Percentiles rank a stretch among this genome's conserved stretches.
phyloP scores from a whole-genome alignment of 495 filamentous ascomycete species.

The Platismatia glauca region DNA sequence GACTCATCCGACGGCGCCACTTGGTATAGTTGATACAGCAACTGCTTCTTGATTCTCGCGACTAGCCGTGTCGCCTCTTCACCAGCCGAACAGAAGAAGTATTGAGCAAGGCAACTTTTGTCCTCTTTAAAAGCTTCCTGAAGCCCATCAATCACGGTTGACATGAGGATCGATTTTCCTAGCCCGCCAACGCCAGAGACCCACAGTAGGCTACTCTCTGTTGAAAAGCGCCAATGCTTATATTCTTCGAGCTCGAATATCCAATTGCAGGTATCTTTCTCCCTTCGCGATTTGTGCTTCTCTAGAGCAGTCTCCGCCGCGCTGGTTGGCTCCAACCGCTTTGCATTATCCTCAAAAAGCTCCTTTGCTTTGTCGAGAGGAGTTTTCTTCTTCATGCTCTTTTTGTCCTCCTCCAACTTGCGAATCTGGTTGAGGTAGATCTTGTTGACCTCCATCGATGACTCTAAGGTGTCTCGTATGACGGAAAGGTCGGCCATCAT shows the following conservation, averaged over 20 bases:
- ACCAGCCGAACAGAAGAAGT: slow-evolving; percentile 1
- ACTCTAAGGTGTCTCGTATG: slow-evolving; percentile 2
- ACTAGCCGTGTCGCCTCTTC: not conserved
- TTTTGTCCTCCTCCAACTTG: not conserved
- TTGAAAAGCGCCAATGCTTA: not conserved
- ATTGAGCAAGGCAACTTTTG: not conserved
- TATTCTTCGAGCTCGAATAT: not conserved
- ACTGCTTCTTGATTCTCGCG: not conserved
- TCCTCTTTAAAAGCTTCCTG: not conserved
- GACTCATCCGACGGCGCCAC: not conserved
- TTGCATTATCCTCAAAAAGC: not conserved
- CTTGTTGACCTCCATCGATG: slow-evolving; percentile 1
- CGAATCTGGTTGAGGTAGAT: slow-evolving; percentile 1
- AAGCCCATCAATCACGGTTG: not conserved
- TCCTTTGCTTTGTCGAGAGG: slow-evolving; percentile 2
- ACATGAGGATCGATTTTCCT: slow-evolving; percentile 1
- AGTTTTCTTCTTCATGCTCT: slow-evolving; percentile 5
- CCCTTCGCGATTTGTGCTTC: not conserved
- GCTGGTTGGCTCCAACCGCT: not conserved
- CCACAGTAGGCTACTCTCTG: not conserved
- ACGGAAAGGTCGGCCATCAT: slow-evolving; percentile 9
- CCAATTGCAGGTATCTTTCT: not conserved
- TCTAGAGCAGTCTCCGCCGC: not conserved
- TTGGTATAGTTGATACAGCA: not conserved
- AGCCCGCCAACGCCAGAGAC: not conserved